Percentiles rank a stretch among this genome's conserved stretches.
These are phyloP conservation scores for Podila epigama DNA, from an alignment of 192 early-diverging fungal species.

Conservation along the genomic window DNA sequence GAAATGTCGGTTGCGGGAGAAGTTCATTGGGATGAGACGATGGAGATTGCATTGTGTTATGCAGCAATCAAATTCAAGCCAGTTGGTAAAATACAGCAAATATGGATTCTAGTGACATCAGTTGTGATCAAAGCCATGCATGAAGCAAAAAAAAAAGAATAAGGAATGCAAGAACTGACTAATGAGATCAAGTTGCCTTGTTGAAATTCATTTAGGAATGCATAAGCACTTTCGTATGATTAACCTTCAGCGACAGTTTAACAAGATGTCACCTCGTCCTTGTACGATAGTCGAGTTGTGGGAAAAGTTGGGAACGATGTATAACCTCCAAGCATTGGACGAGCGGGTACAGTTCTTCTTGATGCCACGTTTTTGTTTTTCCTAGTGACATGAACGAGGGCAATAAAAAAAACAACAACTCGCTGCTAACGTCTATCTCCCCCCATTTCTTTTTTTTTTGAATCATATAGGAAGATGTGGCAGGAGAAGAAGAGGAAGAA, in stretches of 20 bases:
- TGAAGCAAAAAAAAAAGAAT: not conserved
- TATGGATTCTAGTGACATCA: not conserved
- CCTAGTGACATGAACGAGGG: not conserved
- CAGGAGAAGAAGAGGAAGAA: constrained; percentile 23
- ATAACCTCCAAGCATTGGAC: constrained; percentile 55
- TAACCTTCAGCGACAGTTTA: constrained; percentile 58
- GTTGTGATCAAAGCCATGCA: not conserved
- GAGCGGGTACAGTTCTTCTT: no score
- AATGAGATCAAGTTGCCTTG: not conserved
- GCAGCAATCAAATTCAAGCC: constrained; percentile 58
- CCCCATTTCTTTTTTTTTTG: constrained; percentile 19
- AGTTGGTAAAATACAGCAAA: constrained; percentile 53
- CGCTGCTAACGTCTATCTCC: no score
- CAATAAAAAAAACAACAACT: no score
- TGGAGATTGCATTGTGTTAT: constrained; percentile 58
- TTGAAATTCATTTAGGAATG: constrained; percentile 46
- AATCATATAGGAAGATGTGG: constrained; percentile 23
- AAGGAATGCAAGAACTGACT: not conserved
- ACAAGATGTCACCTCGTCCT: constrained; percentile 42
- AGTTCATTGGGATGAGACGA: constrained; percentile 53
- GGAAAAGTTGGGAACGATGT: constrained; percentile 53
- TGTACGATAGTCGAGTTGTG: constrained; percentile 57
- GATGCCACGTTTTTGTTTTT: no score
- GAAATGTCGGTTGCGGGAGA: constrained; percentile 5
- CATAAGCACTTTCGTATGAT: constrained; percentile 66